These are phyloP conservation scores for Naganishia antarctica DNA, from an alignment of 768 basidiomycete genomes.

Conservation along the genomic window DNA sequence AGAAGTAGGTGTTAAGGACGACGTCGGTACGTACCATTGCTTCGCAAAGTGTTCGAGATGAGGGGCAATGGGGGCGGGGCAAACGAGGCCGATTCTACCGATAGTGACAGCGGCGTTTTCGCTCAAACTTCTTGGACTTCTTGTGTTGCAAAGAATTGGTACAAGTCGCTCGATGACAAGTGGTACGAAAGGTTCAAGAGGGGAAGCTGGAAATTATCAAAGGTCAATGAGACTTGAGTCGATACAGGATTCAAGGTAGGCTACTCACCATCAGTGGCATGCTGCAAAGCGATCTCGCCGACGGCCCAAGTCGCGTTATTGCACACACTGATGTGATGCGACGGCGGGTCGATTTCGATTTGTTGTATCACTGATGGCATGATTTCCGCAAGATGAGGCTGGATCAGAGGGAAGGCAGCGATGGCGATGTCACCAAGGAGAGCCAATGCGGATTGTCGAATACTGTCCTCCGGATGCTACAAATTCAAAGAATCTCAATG, in stretches of 20 bases:
- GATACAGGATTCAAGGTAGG: background rate
- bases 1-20: background rate
- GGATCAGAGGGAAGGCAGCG: slow-evolving; percentile 81
- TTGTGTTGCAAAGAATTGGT: slow-evolving; percentile 84
- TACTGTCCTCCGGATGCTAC: slow-evolving; percentile 84
- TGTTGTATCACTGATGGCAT: slow-evolving; percentile 85
- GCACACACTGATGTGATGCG: slow-evolving; percentile 91
- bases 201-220: slow-evolving; percentile 58
- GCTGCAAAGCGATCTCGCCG: slow-evolving; percentile 91
- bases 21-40: slow-evolving; percentile 59
- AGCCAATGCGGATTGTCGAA: slow-evolving; percentile 95
- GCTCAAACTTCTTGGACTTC: slow-evolving; percentile 85
- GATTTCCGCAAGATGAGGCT: slow-evolving; percentile 78
- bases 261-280: slow-evolving; percentile 47
- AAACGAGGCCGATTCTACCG: slow-evolving; percentile 89
- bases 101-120: slow-evolving; percentile 99
- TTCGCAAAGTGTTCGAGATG: slow-evolving; percentile 84
- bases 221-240: background rate
- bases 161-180: slow-evolving; percentile 81
- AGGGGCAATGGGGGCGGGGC: slow-evolving; percentile 80
- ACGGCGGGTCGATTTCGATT: slow-evolving; percentile 85
- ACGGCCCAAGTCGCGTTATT: slow-evolving; percentile 99
- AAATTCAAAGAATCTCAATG: background rate
- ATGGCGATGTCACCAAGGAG: slow-evolving; percentile 97
- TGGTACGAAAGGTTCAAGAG: slow-evolving; percentile 88